A percentile compares a stretch with the other conserved stretches of the same genome.
These are phyloP conservation scores for Sclerotiophoma versabilis DNA, from an alignment of 2,329 filamentous ascomycete genomes.

Conservation along the genomic window DNA sequence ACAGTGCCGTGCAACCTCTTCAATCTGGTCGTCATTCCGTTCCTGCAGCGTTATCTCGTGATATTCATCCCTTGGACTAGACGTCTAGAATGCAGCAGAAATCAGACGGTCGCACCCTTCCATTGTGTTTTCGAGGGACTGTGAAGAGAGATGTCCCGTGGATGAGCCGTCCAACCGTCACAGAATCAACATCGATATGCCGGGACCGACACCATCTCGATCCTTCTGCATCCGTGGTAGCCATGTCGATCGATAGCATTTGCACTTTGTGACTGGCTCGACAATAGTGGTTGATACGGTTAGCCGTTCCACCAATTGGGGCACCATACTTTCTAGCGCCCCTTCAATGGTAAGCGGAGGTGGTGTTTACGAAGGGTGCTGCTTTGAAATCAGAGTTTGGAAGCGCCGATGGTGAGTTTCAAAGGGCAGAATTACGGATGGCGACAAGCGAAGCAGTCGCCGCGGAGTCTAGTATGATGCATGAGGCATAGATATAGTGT, in stretches of 20 bases:
- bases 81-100: constrained; percentile 3
- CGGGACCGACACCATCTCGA: constrained; percentile 14
- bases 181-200: constrained; percentile 1
- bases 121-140: not conserved
- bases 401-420: constrained; percentile 3
- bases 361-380: constrained; percentile 8
- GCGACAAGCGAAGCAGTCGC: not conserved
- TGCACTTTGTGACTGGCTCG: constrained; percentile 9
- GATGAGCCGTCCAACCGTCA: constrained; percentile 1
- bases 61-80: constrained; percentile 14
- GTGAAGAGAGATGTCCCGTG: not conserved
- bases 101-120: not conserved
- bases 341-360: not conserved
- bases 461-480: not conserved
- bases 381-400: constrained; percentile 15
- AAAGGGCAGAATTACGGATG: not conserved
- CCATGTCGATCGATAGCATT: constrained; percentile 14
- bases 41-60: constrained; percentile 17
- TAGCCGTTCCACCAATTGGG: constrained; percentile 11
- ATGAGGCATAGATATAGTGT: not conserved
- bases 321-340: constrained; percentile 7
- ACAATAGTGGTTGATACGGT: constrained; percentile 3
- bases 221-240: constrained; percentile 6
- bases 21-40: constrained; percentile 16
- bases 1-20: constrained; percentile 12